These are phyloP conservation scores for Alnus glutinosa DNA, from an alignment of 306 rosid genomes.

Conservation along the genomic window DNA sequence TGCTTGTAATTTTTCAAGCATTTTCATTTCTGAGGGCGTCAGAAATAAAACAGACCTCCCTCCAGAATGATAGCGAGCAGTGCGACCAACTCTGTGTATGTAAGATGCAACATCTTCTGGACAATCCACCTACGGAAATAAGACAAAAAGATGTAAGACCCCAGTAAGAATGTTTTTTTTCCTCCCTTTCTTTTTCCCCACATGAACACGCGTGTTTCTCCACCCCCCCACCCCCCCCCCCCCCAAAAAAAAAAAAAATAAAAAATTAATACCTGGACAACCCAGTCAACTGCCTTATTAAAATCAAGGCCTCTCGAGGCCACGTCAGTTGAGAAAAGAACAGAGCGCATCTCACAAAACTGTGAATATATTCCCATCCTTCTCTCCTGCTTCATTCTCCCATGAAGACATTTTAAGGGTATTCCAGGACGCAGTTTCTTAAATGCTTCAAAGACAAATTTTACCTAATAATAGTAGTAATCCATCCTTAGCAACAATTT, in stretches of 20 bases:
- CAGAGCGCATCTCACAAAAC: conserved; percentile 74
- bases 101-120: conserved; percentile 85
- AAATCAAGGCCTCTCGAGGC: conserved; percentile 98
- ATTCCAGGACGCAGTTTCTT: conserved; percentile 91
- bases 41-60: conserved; percentile 84
- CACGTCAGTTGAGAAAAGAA: conserved; percentile 89
- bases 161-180: not conserved
- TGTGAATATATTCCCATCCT: conserved; percentile 75
- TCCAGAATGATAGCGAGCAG: conserved; percentile 77
- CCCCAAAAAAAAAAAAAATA: not conserved
- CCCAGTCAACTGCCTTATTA: conserved; percentile 93
- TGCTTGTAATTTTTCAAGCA: conserved; percentile 72
- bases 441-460: conserved; percentile 79
- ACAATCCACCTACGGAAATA: conserved; percentile 71
- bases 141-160: conserved; percentile 16
- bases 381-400: conserved; percentile 82
- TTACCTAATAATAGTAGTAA: conserved; percentile 50
- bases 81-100: conserved; percentile 97
- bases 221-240: too few species aligned
- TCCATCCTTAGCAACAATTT: conserved; percentile 18
- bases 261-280: conserved; percentile 72
- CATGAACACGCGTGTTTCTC: not conserved
- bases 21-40: conserved; percentile 71
- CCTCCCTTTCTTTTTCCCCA: not conserved
- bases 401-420: conserved; percentile 86